Evolutionary conservation across 2,329 filamentous ascomycete genomes (phyloP).

Genomic region (Aspergillus pseudoterreus): DNA sequence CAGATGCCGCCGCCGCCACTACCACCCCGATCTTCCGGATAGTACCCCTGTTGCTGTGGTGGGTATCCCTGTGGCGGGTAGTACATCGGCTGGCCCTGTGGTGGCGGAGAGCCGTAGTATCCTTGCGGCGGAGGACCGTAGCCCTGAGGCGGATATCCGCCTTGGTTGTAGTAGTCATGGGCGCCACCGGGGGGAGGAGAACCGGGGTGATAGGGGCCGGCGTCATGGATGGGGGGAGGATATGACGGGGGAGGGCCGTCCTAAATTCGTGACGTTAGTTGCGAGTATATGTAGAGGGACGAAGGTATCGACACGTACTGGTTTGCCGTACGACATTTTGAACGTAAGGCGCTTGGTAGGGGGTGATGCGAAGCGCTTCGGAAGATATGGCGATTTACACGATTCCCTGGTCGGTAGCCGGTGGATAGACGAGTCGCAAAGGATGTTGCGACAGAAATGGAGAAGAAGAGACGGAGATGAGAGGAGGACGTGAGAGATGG

Average conservation of each 20-base stretch:
- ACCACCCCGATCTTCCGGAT: slow-evolving; percentile 30
- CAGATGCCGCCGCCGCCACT: slow-evolving; percentile 40
- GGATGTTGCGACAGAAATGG: background rate
- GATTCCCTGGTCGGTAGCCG: too few species aligned
- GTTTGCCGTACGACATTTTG: slow-evolving; percentile 32
- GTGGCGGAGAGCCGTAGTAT: slow-evolving; percentile 20
- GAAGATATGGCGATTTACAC: background rate
- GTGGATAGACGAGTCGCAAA: background rate
- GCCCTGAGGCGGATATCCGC: slow-evolving; percentile 25
- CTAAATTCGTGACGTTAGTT: slow-evolving; percentile 9
- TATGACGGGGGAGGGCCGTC: slow-evolving; percentile 37
- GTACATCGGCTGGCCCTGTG: slow-evolving; percentile 21
- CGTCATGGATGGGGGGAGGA: slow-evolving; percentile 31
- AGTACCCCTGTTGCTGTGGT: slow-evolving; percentile 38
- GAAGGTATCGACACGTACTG: slow-evolving; percentile 19
- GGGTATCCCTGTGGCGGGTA: slow-evolving; percentile 30
- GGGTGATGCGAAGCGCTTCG: background rate
- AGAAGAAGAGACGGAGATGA: slow-evolving; percentile 1
- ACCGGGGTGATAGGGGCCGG: slow-evolving; percentile 20
- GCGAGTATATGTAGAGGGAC: background rate
- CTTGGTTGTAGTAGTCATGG: slow-evolving; percentile 30
- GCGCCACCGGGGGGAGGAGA: slow-evolving; percentile 26
- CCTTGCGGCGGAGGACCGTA: slow-evolving; percentile 30
- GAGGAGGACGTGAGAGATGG: background rate
- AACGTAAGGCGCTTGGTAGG: background rate